These are phyloP conservation scores for Polyplosphaeria fusca DNA, from an alignment of 495 filamentous ascomycete genomes.

Conservation along the genomic window DNA sequence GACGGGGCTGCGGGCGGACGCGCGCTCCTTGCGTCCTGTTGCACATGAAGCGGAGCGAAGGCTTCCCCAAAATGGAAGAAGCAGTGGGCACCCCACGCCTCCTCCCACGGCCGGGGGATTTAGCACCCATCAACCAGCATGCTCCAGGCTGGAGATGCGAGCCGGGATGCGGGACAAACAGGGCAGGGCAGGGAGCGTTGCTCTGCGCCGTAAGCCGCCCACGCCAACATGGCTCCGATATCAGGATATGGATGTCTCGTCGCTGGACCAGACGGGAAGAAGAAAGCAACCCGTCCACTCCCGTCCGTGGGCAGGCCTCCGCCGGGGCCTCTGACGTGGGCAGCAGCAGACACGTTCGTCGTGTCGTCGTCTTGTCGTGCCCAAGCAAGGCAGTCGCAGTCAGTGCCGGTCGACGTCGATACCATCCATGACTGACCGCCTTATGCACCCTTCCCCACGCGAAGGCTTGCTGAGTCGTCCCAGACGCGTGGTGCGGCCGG, in stretches of 20 bases:
- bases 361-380: constrained; percentile 2
- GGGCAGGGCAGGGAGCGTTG: not conserved
- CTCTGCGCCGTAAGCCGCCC: not conserved
- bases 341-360: not conserved
- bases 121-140: constrained; percentile 20
- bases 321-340: constrained; percentile 15
- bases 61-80: constrained; percentile 6
- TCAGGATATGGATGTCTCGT: not conserved
- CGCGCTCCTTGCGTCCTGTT: constrained; percentile 20
- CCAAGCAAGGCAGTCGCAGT: constrained; percentile 6
- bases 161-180: constrained; percentile 1
- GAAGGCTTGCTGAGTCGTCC: constrained; percentile 25
- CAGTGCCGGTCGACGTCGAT: not conserved
- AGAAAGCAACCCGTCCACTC: constrained; percentile 14
- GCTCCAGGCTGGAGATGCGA: constrained; percentile 8
- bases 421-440: constrained; percentile 27
- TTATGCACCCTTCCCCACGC: constrained; percentile 33
- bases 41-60: constrained; percentile 12
- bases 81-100: constrained; percentile 30
- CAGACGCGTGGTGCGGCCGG: constrained; percentile 24
- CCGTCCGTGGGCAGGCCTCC: constrained; percentile 2
- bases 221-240: constrained; percentile 3
- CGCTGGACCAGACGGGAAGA: constrained; percentile 2
- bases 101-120: constrained; percentile 9
- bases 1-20: constrained; percentile 15